Base-by-base conservation (phyloP, 441 rosid genomes). In the Euphorbia celastroides region DNA sequence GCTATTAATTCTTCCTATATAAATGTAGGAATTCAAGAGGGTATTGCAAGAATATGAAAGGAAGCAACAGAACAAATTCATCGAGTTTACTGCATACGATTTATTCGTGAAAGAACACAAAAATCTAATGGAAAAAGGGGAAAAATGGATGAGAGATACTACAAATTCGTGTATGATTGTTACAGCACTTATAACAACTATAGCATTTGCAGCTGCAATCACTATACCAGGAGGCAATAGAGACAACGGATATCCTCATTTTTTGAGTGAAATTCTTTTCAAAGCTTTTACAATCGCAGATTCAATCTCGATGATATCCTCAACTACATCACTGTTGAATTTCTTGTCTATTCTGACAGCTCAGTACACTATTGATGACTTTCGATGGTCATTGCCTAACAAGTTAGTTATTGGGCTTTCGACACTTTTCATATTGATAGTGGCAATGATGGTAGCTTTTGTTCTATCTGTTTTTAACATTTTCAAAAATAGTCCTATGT, bases 171-270 rank as follows among this genome's bases (percentile, higher is more conserved):
- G 58, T 25, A 64, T 63, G 67, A 32, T 83, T 17, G 87, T 77
- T 6, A 77, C 81, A 7, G 60, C 76, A 0, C 77, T 83, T n/a
- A 71, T 83, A 2, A 74, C 75, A 14, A 81, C 81, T 2, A 64
- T 83, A 36, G 75, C 64, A 60, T 83, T 80, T 57, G 76, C 83
- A 7, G 80, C 80, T 0, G 64, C 70, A 3, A 78, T 80, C 27
- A 78, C 80, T 0, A 57, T 77, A 44, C 83, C 83, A n/a, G 79
- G 79, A 0, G 72, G 79, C 46, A 31, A 62, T 54, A 0, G 44
- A 22, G 52, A 55, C 2, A 44, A 27, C 2, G 76, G 76, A 0
- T 19, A 31, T 27, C 79, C 76, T 0, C 17, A 10, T 26, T 65
- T 72, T 14, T 7, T 65, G 0, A 22, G 1, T 0, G 14, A 59